Conservation (phyloP, 768 basidiomycete species). For the Lactarius evosmus region DNA sequence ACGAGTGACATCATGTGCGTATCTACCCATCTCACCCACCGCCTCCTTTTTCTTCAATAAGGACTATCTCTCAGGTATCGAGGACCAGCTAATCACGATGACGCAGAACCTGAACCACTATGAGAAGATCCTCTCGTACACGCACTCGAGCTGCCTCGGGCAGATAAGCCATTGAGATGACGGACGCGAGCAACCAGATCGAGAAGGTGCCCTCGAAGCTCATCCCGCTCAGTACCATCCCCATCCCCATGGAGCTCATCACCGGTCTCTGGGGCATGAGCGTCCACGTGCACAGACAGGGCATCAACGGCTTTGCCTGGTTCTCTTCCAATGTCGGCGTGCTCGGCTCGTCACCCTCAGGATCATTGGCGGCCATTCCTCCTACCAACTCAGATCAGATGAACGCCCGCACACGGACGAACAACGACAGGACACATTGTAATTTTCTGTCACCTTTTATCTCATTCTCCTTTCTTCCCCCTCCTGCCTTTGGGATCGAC, state of each 20-base stretch:
- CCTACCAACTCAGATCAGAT: conserved; percentile 63
- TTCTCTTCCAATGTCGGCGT: conserved; percentile 82
- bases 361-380: conserved; percentile 71
- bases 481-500: not conserved
- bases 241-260: conserved; percentile 95
- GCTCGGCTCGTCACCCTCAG: conserved; percentile 79
- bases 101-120: conserved; percentile 99
- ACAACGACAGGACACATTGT: no score
- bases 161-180: conserved; percentile 99
- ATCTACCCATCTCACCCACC: no score
- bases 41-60: conserved; percentile 39
- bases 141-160: conserved; percentile 98
- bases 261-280: conserved; percentile 99
- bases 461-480: not conserved
- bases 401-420: no score
- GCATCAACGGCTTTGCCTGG: conserved; percentile 66
- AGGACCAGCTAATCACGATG: conserved; percentile 99
- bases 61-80: conserved; percentile 95
- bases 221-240: conserved; percentile 94
- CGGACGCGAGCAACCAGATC: conserved; percentile 99
- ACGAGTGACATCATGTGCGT: conserved; percentile 87
- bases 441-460: not conserved
- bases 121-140: conserved; percentile 97
- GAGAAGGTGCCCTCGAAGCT: conserved; percentile 97
- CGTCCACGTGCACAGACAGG: conserved; percentile 91